phyloP scores from a whole-genome alignment of 2,329 filamentous ascomycete species.

The Neofusicoccum kwambonambiense region DNA sequence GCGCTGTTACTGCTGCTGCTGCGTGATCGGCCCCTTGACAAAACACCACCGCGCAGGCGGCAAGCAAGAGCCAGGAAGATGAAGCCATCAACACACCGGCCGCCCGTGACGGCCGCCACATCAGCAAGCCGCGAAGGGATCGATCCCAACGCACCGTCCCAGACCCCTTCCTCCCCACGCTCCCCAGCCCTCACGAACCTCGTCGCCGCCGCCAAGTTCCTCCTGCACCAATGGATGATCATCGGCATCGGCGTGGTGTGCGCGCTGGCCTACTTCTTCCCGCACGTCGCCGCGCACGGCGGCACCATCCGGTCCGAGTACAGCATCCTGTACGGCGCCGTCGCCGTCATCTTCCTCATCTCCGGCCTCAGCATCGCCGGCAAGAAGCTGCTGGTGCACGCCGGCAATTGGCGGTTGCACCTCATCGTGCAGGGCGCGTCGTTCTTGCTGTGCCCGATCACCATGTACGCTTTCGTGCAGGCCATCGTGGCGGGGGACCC shows the following conservation, averaged over 20 bases:
- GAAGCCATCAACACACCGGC: not conserved
- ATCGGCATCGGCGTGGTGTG: conserved; percentile 16
- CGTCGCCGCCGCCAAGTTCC: not conserved
- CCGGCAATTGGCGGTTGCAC: conserved; percentile 17
- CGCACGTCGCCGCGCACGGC: conserved; percentile 15
- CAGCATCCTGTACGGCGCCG: conserved; percentile 19
- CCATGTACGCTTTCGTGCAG: conserved; percentile 12
- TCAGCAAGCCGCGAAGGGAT: not conserved
- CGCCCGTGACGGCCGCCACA: not conserved
- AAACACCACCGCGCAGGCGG: not conserved
- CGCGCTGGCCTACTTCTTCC: conserved; percentile 16
- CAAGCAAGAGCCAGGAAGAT: not conserved
- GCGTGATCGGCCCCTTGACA: not conserved
- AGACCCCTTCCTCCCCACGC: not conserved
- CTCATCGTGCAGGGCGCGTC: conserved; percentile 14
- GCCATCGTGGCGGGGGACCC: conserved; percentile 7
- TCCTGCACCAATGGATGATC: conserved; percentile 16
- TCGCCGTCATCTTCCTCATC: conserved; percentile 18
- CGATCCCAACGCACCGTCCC: not conserved
- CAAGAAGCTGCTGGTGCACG: conserved; percentile 11
- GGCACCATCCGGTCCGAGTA: conserved; percentile 16
- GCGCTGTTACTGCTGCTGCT: not conserved
- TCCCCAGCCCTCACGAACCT: not conserved
- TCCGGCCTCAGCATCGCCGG: conserved; percentile 9
- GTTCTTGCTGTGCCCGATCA: conserved; percentile 9